A percentile compares a stretch with the other conserved stretches of the same genome.
phyloP scores from a whole-genome alignment of 768 basidiomycete genomes.

The Tricholoma flavovirens region DNA sequence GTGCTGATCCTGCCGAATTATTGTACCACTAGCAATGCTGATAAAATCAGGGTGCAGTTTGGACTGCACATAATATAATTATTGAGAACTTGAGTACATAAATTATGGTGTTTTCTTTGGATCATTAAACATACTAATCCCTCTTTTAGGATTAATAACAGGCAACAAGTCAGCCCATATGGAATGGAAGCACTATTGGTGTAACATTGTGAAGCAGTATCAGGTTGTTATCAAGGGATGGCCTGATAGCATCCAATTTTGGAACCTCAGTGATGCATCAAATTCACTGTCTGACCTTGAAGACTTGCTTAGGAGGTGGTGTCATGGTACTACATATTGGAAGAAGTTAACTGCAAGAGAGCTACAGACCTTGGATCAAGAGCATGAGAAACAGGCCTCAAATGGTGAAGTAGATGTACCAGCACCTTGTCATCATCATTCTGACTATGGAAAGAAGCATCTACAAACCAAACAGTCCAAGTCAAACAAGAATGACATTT shows the following conservation, averaged over 20 bases:
- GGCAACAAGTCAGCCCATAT: constrained; percentile 9
- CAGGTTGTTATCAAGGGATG: constrained; percentile 14
- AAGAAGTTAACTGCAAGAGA: constrained; percentile 6
- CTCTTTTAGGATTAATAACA: constrained; percentile 1
- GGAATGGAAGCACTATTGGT: constrained; percentile 14
- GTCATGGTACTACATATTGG: constrained; percentile 9
- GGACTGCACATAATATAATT: background rate
- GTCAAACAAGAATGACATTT: background rate
- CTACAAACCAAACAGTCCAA: background rate
- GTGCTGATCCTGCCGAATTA: background rate
- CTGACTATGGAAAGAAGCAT: background rate
- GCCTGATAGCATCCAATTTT: constrained; percentile 13
- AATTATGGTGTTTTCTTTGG: background rate
- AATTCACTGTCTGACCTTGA: constrained; percentile 9
- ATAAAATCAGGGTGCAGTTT: background rate
- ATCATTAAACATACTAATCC: background rate
- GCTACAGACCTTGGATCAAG: constrained; percentile 1
- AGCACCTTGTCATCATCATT: background rate
- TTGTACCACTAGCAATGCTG: background rate
- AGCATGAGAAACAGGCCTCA: background rate
- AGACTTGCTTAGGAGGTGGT: constrained; percentile 8
- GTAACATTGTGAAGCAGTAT: constrained; percentile 8
- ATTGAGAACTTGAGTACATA: background rate
- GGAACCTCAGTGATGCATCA: constrained; percentile 12
- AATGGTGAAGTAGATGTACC: background rate